These are phyloP conservation scores for Staphylotrichum longicolle DNA, from an alignment of 495 filamentous ascomycete genomes.

Conservation along the genomic window DNA sequence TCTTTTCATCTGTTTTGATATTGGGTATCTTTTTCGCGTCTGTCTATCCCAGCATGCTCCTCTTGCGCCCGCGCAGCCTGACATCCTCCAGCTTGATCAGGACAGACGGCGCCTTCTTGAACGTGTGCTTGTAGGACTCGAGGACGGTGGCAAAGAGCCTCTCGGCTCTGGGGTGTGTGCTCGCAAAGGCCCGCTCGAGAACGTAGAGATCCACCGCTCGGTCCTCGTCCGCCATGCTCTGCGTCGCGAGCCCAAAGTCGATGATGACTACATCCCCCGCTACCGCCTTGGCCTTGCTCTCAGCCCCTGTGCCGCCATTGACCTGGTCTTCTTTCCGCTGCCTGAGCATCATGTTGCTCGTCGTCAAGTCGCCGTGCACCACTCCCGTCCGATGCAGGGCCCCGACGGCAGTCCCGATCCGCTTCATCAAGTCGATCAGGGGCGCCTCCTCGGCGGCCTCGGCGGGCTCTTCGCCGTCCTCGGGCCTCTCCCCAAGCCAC, in stretches of 20 bases:
- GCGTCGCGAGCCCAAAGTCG: conserved; percentile 89
- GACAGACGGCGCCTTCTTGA: conserved; percentile 51
- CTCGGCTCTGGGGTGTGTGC: conserved; percentile 88
- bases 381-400: conserved; percentile 76
- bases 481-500: conserved; percentile 53
- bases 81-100: conserved; percentile 84
- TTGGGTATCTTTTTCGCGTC: conserved; percentile 16
- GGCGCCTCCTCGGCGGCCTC: conserved; percentile 33
- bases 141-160: conserved; percentile 63
- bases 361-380: conserved; percentile 94
- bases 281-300: conserved; percentile 32
- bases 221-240: conserved; percentile 85
- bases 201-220: conserved; percentile 96
- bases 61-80: conserved; percentile 92
- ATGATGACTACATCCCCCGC: conserved; percentile 83
- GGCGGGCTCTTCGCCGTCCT: conserved; percentile 32
- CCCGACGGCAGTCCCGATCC: conserved; percentile 74
- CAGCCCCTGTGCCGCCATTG: conserved; percentile 14
- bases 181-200: conserved; percentile 91
- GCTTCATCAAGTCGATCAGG: conserved; percentile 59
- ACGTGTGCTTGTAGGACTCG: conserved; percentile 50
- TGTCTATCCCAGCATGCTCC: conserved; percentile 83
- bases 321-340: conserved; percentile 27
- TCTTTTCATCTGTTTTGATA: background rate
- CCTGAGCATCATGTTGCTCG: conserved; percentile 91